Evolutionary conservation across 1,284 basidiomycete species (phyloP), one percentile per base, ranked within the genome.

Genomic region (Ganoderma lingzhi): DNA sequence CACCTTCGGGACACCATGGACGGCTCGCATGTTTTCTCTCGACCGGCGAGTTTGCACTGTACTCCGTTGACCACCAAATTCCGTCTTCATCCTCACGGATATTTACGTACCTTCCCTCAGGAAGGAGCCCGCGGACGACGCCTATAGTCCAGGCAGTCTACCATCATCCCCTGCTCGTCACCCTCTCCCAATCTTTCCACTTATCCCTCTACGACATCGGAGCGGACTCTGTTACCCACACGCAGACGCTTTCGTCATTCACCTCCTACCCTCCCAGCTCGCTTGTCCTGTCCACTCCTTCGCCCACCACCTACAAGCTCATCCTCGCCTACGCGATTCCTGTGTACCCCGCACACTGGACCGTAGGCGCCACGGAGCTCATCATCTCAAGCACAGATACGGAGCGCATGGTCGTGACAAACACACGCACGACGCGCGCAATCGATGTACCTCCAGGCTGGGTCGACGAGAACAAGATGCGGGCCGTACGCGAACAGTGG

Each of bases 311-410:
- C n/a, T 94, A 92, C 80, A 93, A 90, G 76, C 85, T 94, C 64
- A 82, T 94, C 30, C 79, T 95, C 71, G 86, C 90, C 14, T 93
- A 93, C 78, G 83, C 91, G 10, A 82, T 88, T 35, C 93, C 92
- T n/a, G 90, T 94, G 45, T 94, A 92, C 77, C 93, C 93, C 1
- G 82, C 83, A 10, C 93, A 95, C 76, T 95, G 93, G 92, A 90
- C 90, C 45, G 86, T 91, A n/a, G 92, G 91, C 35, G 88, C 87
- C 3, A 93, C 92, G 6, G 93, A 94, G 73, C 81, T 94, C 58
- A 85, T 92, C 60, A 90, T 94, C 45, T 84, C 85, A 30, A 81
- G 80, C 62, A 63, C 67, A 14, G 64, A 63, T 1, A 37, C 63
- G 15, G 63, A 69, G 10, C 62, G 65, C 28, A 71, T 78, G 72